Evolutionary conservation across 2,329 filamentous ascomycete genomes (phyloP), one percentile per base, ranked within the genome.

Genomic region (Pseudocercospora vitis): DNA sequence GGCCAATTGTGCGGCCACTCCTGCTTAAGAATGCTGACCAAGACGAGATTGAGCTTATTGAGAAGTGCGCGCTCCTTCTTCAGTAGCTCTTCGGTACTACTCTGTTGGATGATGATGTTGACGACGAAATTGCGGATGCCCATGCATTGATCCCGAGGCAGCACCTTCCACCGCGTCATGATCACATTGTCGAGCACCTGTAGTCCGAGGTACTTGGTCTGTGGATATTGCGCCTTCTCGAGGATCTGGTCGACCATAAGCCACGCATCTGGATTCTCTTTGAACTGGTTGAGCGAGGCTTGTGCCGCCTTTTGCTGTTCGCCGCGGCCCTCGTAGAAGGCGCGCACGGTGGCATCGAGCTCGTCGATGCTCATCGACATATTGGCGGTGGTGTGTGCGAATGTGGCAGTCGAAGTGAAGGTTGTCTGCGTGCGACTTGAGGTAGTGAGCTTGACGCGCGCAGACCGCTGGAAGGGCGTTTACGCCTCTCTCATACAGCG

Each of bases 1-100:
- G 95, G 94, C 94, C 95, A 99, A 79, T 99, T 95, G 76, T 97
- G 92, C 53, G 94, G 94, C 94, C 94, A 99, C 75, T 99, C 94
- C 76, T 99, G 94, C 81, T 99, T 99, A 69, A 99, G 79, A 60
- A 99, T 92, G 53, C 91, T 96, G 65, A 99, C 90, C 60, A 99
- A 87, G 54, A 97, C 92, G 66, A 99, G 83, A 70, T 99, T 99
- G 58, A 99, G 85, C 79, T 99, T 99, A 82, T 97, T 97, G 69
- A 99, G 80, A 56, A 99, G 84, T 28, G 91, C 91, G 69, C 89
- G 87, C 74, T 97, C 87, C 65, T 82, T 78, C 72, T 86, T 88
- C 64, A 96, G 80, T 61, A 86, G 87, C 69, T 97, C 92, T 73
- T 97, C 92, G 58, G 90, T 88, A 72, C 83, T 86, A 42, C 94